These are phyloP conservation scores for Suhomyces kilbournensis DNA, from an alignment of 805 yeast species.

Conservation along the genomic window DNA sequence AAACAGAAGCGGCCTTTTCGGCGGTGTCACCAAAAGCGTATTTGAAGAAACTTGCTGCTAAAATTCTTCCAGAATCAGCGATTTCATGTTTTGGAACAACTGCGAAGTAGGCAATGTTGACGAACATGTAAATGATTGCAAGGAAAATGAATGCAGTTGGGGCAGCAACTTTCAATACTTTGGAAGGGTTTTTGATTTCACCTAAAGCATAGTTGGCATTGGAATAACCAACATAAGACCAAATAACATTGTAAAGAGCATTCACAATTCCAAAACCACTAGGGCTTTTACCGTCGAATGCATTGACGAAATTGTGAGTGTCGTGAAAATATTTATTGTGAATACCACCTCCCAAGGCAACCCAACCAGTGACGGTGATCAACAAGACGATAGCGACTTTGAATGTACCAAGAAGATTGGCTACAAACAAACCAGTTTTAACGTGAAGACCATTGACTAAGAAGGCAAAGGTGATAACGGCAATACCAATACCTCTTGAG, in stretches of 20 bases:
- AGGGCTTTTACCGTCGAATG: conserved; percentile 54
- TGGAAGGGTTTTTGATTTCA: conserved; percentile 71
- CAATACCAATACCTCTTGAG: conserved; percentile 74
- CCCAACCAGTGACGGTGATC: conserved; percentile 79
- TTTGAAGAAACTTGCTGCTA: conserved; percentile 74
- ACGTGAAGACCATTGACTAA: conserved; percentile 59
- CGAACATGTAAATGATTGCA: conserved; percentile 67
- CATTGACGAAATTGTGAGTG: conserved; percentile 57
- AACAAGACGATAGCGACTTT: conserved; percentile 69
- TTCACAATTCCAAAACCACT: conserved; percentile 69
- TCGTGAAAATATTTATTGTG: conserved; percentile 46
- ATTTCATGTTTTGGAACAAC: conserved; percentile 70
- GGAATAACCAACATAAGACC: conserved; percentile 83
- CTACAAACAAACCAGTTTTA: conserved; percentile 64
- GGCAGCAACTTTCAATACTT: conserved; percentile 68
- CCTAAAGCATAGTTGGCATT: conserved; percentile 82
- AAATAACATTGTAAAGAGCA: conserved; percentile 77
- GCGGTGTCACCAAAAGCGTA: conserved; percentile 69
- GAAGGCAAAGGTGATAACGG: conserved; percentile 68
- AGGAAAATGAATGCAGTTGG: conserved; percentile 65
- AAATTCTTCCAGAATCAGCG: conserved; percentile 58
- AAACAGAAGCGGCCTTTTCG: conserved; percentile 69
- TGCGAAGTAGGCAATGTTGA: conserved; percentile 76
- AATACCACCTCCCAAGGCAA: conserved; percentile 70
- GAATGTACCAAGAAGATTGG: conserved; percentile 63